Evolutionary conservation across 768 basidiomycete species (phyloP).

Genomic region (Collybiopsis luxurians): DNA sequence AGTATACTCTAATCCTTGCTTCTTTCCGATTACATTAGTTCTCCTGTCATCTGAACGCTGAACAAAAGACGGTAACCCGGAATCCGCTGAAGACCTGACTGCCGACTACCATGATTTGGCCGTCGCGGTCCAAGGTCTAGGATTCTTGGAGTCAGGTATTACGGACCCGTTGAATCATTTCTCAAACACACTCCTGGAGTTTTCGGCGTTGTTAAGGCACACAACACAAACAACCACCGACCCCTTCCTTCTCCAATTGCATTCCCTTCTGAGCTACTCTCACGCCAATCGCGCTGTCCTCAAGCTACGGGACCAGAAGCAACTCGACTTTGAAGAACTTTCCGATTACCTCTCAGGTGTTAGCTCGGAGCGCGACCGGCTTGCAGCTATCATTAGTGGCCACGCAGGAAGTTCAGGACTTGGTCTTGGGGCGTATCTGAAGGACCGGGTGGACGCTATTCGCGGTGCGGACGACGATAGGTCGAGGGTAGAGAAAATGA

Average conservation of each 20-base stretch:
- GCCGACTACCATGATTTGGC: slow-evolving; percentile 97
- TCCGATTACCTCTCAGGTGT: slow-evolving; percentile 94
- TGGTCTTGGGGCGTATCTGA: slow-evolving; percentile 84
- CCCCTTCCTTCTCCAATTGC: slow-evolving; percentile 86
- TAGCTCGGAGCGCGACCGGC: slow-evolving; percentile 86
- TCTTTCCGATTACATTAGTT: slow-evolving; percentile 20
- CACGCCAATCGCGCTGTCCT: slow-evolving; percentile 92
- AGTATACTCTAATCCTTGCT: slow-evolving; percentile 34
- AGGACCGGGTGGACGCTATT: slow-evolving; percentile 89
- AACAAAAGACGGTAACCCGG: slow-evolving; percentile 77
- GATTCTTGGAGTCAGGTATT: slow-evolving; percentile 97
- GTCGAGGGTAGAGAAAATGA: slow-evolving; percentile 90
- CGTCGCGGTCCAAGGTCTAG: slow-evolving; percentile 93
- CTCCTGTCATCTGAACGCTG: slow-evolving; percentile 67
- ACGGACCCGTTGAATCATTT: slow-evolving; percentile 97
- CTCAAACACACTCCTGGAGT: slow-evolving; percentile 93
- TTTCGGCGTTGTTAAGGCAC: slow-evolving; percentile 86
- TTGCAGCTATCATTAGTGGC: slow-evolving; percentile 87
- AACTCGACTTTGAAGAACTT: slow-evolving; percentile 96
- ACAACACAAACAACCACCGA: slow-evolving; percentile 89
- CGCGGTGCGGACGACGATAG: slow-evolving; percentile 93
- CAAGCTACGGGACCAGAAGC: slow-evolving; percentile 96
- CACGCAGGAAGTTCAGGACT: slow-evolving; percentile 83
- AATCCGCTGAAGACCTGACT: slow-evolving; percentile 90
- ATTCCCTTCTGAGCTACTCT: slow-evolving; percentile 91